These are phyloP conservation scores for Corinectria fuckeliana DNA, from an alignment of 2,329 filamentous ascomycete species.

Conservation along the genomic window DNA sequence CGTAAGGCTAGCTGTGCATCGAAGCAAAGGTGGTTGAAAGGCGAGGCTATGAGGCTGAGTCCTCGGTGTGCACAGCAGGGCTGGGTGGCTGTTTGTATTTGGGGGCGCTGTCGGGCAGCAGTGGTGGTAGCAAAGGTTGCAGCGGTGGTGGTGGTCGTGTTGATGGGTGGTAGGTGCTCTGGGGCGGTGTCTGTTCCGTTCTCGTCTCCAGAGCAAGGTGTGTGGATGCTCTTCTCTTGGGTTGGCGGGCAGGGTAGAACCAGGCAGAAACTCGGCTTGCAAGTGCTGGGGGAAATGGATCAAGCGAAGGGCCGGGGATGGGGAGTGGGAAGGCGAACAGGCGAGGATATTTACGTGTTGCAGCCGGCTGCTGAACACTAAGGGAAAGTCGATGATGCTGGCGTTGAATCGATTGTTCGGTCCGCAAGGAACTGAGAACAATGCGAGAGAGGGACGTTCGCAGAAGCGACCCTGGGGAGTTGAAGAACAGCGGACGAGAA, in stretches of 20 bases:
- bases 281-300: constrained; percentile 24
- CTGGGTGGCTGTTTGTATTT: constrained; percentile 34
- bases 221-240: constrained; percentile 29
- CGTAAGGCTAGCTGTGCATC: constrained; percentile 32
- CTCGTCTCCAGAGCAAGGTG: constrained; percentile 35
- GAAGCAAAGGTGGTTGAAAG: constrained; percentile 31
- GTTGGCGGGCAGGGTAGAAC: constrained; percentile 34
- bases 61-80: constrained; percentile 26
- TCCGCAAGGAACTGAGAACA: constrained; percentile 38
- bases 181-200: constrained; percentile 38
- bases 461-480: constrained; percentile 32
- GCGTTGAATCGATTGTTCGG: constrained; percentile 36
- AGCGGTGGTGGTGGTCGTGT: neutral
- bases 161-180: constrained; percentile 29
- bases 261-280: constrained; percentile 37
- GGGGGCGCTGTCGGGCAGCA: constrained; percentile 27
- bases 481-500: constrained; percentile 35
- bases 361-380: constrained; percentile 41
- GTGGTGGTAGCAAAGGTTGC: constrained; percentile 24
- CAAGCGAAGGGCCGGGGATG: constrained; percentile 36
- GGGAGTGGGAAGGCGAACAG: constrained; percentile 19
- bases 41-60: constrained; percentile 37
- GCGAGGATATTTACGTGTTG: constrained; percentile 33
- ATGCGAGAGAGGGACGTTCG: constrained; percentile 29
- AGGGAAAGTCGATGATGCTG: constrained; percentile 32